A percentile compares a stretch with the other conserved stretches of the same genome.
These are phyloP conservation scores for Starmerella khaoyaiensis DNA, from an alignment of 805 yeast species.

Conservation along the genomic window DNA sequence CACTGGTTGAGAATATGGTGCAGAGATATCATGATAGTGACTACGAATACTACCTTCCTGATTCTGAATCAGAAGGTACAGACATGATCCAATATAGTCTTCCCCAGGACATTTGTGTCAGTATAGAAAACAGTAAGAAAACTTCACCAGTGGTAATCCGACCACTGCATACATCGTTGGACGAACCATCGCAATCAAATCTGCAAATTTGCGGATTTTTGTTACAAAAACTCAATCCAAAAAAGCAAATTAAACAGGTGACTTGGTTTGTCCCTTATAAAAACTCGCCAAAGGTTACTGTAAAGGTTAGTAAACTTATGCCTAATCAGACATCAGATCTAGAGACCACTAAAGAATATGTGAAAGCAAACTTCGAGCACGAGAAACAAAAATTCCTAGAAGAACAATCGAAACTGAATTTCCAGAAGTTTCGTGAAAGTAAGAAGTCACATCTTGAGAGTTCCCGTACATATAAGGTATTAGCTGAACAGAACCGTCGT, in stretches of 20 bases:
- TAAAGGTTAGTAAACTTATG: slow-evolving; percentile 30
- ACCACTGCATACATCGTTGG: slow-evolving; percentile 34
- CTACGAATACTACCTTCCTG: no score
- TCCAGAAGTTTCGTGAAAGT: slow-evolving; percentile 29
- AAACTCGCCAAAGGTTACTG: slow-evolving; percentile 12
- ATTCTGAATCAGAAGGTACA: background rate
- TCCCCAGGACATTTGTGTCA: slow-evolving; percentile 61
- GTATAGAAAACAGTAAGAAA: slow-evolving; percentile 61
- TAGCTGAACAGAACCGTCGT: slow-evolving; percentile 30
- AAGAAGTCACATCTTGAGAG: slow-evolving; percentile 32
- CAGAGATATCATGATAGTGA: no score
- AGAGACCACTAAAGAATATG: background rate
- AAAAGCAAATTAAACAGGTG: slow-evolving; percentile 1
- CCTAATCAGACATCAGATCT: slow-evolving; percentile 13
- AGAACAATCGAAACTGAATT: slow-evolving; percentile 25
- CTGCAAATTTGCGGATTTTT: slow-evolving; percentile 40
- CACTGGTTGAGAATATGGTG: no score
- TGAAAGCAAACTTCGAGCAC: slow-evolving; percentile 8
- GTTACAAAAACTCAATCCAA: slow-evolving; percentile 1
- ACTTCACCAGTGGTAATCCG: slow-evolving; percentile 69
- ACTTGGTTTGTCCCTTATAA: background rate
- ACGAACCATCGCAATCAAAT: slow-evolving; percentile 16
- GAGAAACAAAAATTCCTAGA: slow-evolving; percentile 29
- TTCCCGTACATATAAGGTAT: slow-evolving; percentile 21
- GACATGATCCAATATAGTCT: slow-evolving; percentile 46